These are phyloP conservation scores for Backusella mclennaniae DNA, from an alignment of 192 early-diverging fungal genomes.

Conservation along the genomic window DNA sequence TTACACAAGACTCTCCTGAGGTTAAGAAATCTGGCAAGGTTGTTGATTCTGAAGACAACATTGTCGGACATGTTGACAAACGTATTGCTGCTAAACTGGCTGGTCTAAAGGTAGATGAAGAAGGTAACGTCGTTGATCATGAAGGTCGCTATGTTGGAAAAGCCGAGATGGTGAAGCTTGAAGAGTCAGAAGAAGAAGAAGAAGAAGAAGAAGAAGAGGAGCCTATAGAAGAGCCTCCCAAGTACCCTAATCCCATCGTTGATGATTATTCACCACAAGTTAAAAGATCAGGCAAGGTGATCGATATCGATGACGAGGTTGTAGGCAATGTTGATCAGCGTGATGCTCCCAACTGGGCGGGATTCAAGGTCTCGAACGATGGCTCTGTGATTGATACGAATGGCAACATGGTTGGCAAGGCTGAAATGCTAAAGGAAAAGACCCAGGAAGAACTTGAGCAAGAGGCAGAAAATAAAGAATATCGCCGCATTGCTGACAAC, in stretches of 20 bases:
- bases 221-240: neutral
- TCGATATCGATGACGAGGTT: neutral
- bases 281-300: conserved; percentile 10
- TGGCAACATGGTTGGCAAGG: conserved; percentile 18
- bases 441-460: conserved; percentile 13
- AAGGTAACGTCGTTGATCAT: neutral
- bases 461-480: conserved; percentile 12
- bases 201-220: neutral
- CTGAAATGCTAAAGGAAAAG: conserved; percentile 5
- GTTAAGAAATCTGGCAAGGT: conserved; percentile 17
- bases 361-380: conserved; percentile 9
- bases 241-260: neutral
- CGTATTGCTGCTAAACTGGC: conserved; percentile 2
- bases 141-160: conserved; percentile 6
- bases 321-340: conserved; percentile 5
- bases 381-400: conserved; percentile 12
- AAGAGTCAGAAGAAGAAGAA: neutral
- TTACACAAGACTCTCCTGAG: neutral
- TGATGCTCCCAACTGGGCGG: neutral
- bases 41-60: conserved; percentile 14
- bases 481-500: conserved; percentile 13
- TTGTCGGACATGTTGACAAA: conserved; percentile 2
- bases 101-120: conserved; percentile 15
- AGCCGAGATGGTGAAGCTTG: neutral
- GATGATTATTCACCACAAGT: conserved; percentile 9